A percentile compares a stretch with the other conserved stretches of the same genome.
Conservation (phyloP, 495 filamentous ascomycete genomes). For the Thozetella sp. region DNA sequence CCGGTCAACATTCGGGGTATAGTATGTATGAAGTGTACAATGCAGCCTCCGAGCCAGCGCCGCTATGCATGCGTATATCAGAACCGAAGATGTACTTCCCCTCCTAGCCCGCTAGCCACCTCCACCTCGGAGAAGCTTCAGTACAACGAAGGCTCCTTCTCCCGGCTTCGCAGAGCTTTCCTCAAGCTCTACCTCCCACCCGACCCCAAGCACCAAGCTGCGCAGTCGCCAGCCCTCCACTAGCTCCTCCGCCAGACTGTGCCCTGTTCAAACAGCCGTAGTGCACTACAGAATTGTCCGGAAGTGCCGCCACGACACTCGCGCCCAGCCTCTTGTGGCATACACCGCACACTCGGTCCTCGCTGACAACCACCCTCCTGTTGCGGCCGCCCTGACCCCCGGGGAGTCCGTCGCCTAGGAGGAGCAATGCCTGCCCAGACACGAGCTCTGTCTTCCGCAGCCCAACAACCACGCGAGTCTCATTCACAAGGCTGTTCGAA, state of each 20-base stretch:
- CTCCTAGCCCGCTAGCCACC: too few relatives aligned
- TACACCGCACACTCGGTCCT: constrained; percentile 87
- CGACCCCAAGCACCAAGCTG: constrained; percentile 10
- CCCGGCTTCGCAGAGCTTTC: not conserved
- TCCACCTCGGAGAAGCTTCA: too few relatives aligned
- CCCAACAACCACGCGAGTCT: constrained; percentile 73
- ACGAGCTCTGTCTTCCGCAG: constrained; percentile 75
- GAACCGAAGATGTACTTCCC: not conserved
- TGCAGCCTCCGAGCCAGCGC: not conserved
- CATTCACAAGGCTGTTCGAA: constrained; percentile 79
- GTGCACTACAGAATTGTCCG: constrained; percentile 72
- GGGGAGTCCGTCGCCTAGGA: constrained; percentile 64
- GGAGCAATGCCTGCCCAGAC: constrained; percentile 67
- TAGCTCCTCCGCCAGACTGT: constrained; percentile 13
- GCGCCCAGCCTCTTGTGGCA: constrained; percentile 92
- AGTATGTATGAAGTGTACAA: not conserved
- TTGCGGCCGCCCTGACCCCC: constrained; percentile 62
- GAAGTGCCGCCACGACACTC: constrained; percentile 71
- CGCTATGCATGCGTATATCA: not conserved
- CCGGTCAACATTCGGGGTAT: not conserved
- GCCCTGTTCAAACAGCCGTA: constrained; percentile 72
- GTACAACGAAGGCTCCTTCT: too few relatives aligned
- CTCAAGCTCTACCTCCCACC: constrained; percentile 8
- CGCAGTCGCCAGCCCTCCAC: constrained; percentile 19
- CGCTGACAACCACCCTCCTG: constrained; percentile 74